Evolutionary conservation across 2,329 filamentous ascomycete genomes (phyloP).

Genomic region (Apiospora sp.): DNA sequence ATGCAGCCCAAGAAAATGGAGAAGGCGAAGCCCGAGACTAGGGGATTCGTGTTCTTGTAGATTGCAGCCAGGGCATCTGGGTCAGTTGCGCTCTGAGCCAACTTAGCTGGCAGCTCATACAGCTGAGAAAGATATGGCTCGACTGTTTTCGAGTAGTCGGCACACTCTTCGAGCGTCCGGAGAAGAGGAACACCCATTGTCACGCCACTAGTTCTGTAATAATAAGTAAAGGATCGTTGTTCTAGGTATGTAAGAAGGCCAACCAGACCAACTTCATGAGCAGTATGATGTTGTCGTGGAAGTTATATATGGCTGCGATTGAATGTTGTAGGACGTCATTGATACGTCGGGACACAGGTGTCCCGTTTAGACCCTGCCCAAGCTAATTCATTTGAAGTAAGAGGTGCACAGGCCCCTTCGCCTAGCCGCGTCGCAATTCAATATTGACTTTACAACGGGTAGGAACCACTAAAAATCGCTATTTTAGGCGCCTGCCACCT

Average conservation of each 20-base stretch:
- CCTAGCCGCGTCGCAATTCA: conserved; percentile 14
- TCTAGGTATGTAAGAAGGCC: not conserved
- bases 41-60: conserved; percentile 86
- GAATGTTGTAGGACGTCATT: not conserved
- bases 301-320: not conserved
- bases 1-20: conserved; percentile 75
- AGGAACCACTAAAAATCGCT: conserved; percentile 11
- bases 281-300: conserved; percentile 4
- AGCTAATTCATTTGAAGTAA: not conserved
- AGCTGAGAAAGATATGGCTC: conserved; percentile 77
- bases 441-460: conserved; percentile 19
- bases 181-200: conserved; percentile 77
- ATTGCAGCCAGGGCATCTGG: conserved; percentile 70
- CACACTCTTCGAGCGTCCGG: conserved; percentile 74
- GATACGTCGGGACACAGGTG: not conserved
- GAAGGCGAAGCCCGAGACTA: conserved; percentile 77
- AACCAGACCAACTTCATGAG: not conserved
- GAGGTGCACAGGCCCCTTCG: conserved; percentile 1
- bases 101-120: conserved; percentile 71
- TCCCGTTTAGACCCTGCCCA: not conserved
- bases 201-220: not conserved
- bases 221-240: too few relatives aligned
- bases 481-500: conserved; percentile 10
- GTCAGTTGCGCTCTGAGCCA: conserved; percentile 67
- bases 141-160: conserved; percentile 78